These are phyloP conservation scores for Cladosporium sp. DNA, from an alignment of 2,329 filamentous ascomycete genomes.

Conservation along the genomic window DNA sequence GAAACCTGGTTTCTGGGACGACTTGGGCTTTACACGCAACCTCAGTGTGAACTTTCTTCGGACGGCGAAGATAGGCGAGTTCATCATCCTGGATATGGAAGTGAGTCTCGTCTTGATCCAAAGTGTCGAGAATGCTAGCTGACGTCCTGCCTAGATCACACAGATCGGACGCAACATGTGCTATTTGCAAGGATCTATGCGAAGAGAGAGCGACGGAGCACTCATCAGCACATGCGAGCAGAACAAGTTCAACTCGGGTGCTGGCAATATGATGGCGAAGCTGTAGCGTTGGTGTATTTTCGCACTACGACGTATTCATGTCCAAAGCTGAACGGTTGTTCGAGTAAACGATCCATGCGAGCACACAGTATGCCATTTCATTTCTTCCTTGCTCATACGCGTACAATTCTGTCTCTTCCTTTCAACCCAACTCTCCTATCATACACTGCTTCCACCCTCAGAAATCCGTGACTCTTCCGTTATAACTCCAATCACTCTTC, in stretches of 20 bases:
- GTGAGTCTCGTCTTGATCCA: constrained; percentile 8
- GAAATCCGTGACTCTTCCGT: constrained; percentile 92
- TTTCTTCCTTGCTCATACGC: background rate
- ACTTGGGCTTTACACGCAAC: constrained; percentile 21
- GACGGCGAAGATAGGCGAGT: constrained; percentile 20
- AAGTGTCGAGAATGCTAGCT: background rate
- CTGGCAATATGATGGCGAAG: background rate
- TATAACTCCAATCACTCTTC: constrained; percentile 81
- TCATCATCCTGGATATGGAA: constrained; percentile 19
- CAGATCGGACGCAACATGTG: constrained; percentile 20
- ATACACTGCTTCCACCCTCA: constrained; percentile 28
- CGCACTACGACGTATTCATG: no score
- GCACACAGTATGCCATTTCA: background rate
- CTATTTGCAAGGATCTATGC: constrained; percentile 20
- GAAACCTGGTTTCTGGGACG: constrained; percentile 21
- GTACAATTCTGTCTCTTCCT: background rate
- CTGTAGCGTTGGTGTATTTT: background rate
- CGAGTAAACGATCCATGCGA: no score
- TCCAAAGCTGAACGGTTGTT: no score
- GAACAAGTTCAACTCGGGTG: constrained; percentile 24
- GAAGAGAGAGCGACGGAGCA: constrained; percentile 21
- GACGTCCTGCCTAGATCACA: background rate
- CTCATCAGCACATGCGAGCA: constrained; percentile 24
- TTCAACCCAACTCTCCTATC: background rate
- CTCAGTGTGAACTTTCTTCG: constrained; percentile 20